Evolutionary conservation across 2,329 filamentous ascomycete genomes (phyloP).

Genomic region (Catunica adiposa): DNA sequence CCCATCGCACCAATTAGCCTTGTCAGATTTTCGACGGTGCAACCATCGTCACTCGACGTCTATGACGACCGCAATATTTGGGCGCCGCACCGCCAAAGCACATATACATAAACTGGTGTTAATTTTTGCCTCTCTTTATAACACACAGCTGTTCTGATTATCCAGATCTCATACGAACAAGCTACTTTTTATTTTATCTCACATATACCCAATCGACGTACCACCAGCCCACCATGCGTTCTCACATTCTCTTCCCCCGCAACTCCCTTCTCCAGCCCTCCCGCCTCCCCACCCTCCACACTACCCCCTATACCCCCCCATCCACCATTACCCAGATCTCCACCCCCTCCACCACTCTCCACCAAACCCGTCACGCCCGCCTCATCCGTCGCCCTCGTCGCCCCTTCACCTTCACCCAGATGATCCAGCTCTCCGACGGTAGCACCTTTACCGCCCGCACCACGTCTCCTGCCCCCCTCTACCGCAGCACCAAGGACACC

Average conservation of each 20-base stretch:
- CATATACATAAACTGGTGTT: no score
- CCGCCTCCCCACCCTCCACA: constrained; percentile 19
- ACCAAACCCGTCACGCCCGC: constrained; percentile 60
- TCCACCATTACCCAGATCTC: constrained; percentile 17
- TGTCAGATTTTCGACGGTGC: constrained; percentile 1
- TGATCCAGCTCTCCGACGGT: constrained; percentile 83
- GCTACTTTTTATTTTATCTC: not conserved
- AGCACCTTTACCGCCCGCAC: constrained; percentile 67
- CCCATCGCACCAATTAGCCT: not conserved
- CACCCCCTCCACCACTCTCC: constrained; percentile 18
- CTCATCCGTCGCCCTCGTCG: constrained; percentile 76
- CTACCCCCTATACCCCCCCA: constrained; percentile 9
- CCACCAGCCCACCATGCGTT: constrained; percentile 13
- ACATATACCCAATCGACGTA: no score
- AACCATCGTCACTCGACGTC: not conserved
- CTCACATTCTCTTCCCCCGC: constrained; percentile 12
- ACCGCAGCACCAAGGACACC: constrained; percentile 57
- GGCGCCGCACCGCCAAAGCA: not conserved
- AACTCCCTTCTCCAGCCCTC: constrained; percentile 17
- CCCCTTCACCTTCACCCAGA: constrained; percentile 94
- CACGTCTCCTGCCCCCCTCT: constrained; percentile 48
- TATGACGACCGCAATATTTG: not conserved
- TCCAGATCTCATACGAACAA: not conserved
- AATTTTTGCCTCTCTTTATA: no score
- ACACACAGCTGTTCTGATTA: not conserved